phyloP scores from a whole-genome alignment of 257 asterid species.

The Penstemon davidsonii region DNA sequence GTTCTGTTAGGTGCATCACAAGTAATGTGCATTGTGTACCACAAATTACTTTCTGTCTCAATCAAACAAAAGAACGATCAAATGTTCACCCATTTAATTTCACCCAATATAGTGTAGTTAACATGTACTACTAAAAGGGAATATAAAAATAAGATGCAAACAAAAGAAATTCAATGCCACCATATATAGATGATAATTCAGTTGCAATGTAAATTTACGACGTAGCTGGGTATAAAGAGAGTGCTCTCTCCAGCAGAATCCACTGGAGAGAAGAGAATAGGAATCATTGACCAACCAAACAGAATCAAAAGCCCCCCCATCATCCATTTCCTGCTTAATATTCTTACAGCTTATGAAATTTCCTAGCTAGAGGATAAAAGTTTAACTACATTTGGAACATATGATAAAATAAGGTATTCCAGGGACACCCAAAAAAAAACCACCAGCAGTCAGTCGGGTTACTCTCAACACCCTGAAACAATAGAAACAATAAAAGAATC shows the following conservation, averaged over 20 bases:
- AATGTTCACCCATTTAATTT: no score
- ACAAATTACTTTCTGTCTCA: no score
- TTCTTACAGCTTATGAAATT: background rate
- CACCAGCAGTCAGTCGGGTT: background rate
- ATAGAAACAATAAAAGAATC: background rate
- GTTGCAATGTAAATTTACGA: no score
- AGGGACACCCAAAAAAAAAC: background rate
- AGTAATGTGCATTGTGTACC: no score
- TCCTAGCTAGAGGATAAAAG: background rate
- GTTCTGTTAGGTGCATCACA: no score
- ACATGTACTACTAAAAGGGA: no score
- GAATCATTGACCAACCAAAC: background rate
- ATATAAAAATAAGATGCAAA: no score
- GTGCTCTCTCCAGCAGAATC: background rate
- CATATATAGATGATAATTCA: no score
- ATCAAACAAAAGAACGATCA: no score
- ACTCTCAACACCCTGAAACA: background rate
- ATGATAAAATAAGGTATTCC: background rate
- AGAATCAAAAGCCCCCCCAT: background rate
- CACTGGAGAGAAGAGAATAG: background rate
- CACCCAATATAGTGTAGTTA: no score
- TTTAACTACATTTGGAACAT: background rate
- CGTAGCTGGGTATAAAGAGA: background rate
- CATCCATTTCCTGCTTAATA: background rate
- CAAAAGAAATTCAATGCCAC: no score